Evolutionary conservation across 495 filamentous ascomycete species (phyloP).

Genomic region (Penicillium pulvis): DNA sequence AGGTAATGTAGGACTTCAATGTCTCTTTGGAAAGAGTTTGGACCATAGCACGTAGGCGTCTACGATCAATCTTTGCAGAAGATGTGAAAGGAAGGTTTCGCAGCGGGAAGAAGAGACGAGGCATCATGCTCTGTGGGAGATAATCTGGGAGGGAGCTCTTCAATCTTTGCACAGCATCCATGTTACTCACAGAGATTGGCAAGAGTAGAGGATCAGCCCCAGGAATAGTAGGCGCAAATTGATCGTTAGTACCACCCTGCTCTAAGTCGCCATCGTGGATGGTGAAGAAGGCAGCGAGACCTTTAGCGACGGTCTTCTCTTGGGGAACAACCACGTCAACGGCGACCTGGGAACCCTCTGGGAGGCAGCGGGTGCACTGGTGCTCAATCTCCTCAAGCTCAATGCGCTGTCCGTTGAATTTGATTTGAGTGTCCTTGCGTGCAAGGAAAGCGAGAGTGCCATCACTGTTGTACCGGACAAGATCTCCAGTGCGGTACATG

Average conservation of each 20-base stretch:
- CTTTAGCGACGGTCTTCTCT: slow-evolving; percentile 36
- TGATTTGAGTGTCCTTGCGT: slow-evolving; percentile 65
- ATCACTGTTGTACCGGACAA: slow-evolving; percentile 56
- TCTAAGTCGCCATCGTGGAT: slow-evolving; percentile 20
- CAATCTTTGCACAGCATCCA: slow-evolving; percentile 35
- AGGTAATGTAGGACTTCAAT: slow-evolving; percentile 42
- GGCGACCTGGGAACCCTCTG: slow-evolving; percentile 38
- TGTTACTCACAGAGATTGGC: slow-evolving; percentile 34
- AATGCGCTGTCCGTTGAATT: slow-evolving; percentile 66
- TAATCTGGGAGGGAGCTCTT: slow-evolving; percentile 36
- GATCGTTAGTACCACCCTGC: slow-evolving; percentile 24
- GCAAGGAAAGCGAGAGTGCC: slow-evolving; percentile 55
- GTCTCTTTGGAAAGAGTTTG: slow-evolving; percentile 42
- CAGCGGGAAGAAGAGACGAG: slow-evolving; percentile 61
- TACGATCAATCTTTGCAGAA: slow-evolving; percentile 64
- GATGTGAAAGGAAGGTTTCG: slow-evolving; percentile 55
- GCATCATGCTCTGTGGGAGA: slow-evolving; percentile 61
- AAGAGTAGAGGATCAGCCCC: slow-evolving; percentile 35
- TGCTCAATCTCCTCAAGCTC: slow-evolving; percentile 69
- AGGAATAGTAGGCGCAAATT: slow-evolving; percentile 20
- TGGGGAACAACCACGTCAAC: slow-evolving; percentile 47
- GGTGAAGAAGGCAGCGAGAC: slow-evolving; percentile 49
- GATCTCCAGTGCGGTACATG: slow-evolving; percentile 54
- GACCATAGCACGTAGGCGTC: slow-evolving; percentile 49
- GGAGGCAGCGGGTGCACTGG: slow-evolving; percentile 41